These are phyloP conservation scores for Colletotrichum liriopes DNA, from an alignment of 2,329 filamentous ascomycete genomes.

Conservation along the genomic window DNA sequence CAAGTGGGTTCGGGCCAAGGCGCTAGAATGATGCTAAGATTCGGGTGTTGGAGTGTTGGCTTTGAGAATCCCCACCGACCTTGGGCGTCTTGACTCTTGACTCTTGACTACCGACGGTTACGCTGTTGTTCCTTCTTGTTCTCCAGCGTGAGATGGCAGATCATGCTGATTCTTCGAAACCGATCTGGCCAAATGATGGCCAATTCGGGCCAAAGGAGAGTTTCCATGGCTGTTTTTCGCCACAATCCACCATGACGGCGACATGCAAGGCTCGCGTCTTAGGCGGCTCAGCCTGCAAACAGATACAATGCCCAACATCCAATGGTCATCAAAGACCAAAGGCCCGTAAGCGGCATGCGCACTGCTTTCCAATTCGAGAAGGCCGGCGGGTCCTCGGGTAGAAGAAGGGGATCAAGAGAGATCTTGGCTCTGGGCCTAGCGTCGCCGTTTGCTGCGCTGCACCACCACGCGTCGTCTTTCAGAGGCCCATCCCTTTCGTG, in stretches of 20 bases:
- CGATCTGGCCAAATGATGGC: too few species aligned
- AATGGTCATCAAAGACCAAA: constrained; percentile 7
- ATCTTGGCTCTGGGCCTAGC: constrained; percentile 35
- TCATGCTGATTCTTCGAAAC: background rate
- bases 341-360: constrained; percentile 15
- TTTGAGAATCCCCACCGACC: constrained; percentile 1
- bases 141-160: background rate
- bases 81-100: background rate
- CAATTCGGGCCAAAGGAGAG: background rate
- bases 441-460: constrained; percentile 14
- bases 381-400: constrained; percentile 34
- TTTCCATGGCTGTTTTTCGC: background rate
- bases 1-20: constrained; percentile 23
- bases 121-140: background rate
- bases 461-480: constrained; percentile 2
- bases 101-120: background rate
- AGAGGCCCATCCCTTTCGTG: constrained; percentile 15
- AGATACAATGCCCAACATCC: background rate
- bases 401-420: constrained; percentile 2
- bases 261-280: background rate
- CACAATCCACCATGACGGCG: background rate
- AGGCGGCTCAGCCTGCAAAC: background rate
- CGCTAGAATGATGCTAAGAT: constrained; percentile 38
- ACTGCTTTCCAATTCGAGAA: constrained; percentile 34
- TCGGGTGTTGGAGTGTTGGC: constrained; percentile 1